Base-by-base conservation (phyloP, 768 basidiomycete genomes). In the Podaxis rugospora region DNA sequence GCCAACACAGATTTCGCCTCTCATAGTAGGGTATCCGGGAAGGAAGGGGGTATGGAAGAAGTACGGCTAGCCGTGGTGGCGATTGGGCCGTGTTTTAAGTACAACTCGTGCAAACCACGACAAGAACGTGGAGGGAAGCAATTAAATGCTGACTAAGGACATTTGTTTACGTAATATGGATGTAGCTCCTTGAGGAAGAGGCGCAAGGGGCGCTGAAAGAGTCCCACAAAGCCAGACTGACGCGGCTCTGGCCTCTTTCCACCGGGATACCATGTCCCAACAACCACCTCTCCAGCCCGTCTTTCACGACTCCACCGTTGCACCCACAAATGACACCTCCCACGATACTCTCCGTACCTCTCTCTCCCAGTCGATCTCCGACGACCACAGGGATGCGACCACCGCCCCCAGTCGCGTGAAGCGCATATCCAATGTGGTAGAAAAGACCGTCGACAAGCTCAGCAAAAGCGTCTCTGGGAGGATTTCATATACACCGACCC, bases 1-100 rank as follows among this genome's bases (percentile, higher is more conserved):
- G 59, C 87, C 85, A 47, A 93, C 82, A 72, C 89, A 92, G 62
- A 89, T 66, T 81, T 92, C 90, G 32, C 91, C 91, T 61, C 81
- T 87, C 84, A 92, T 85, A 16, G 18, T 37, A 44, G 52, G 61
- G 54, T 51, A 61, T 59, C 58, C 61, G 49, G 65, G 44, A 62
- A 64, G 62, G 66, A 42, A 64, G 62, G 63, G 57, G 69, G 66
- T 50, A 66, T 54, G 59, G 47, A 57, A 35, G 54, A 65, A 57
- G 59, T 61, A 67, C 60, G 55, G 67, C 67, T 62, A 67, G 66
- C 64, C 47, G 62, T 59, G 13, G n/a, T 37, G 9, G 50, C 36
- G 46, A 37, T 23, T 7, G 52, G 49, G 53, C 42, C 60, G 61
- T 63, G 54, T 50, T 62, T 50, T 63, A 60, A 47, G 46, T 28